These are phyloP conservation scores for Nymphaea thermarum DNA, from an alignment of 164 flowering plant genomes.

Conservation along the genomic window DNA sequence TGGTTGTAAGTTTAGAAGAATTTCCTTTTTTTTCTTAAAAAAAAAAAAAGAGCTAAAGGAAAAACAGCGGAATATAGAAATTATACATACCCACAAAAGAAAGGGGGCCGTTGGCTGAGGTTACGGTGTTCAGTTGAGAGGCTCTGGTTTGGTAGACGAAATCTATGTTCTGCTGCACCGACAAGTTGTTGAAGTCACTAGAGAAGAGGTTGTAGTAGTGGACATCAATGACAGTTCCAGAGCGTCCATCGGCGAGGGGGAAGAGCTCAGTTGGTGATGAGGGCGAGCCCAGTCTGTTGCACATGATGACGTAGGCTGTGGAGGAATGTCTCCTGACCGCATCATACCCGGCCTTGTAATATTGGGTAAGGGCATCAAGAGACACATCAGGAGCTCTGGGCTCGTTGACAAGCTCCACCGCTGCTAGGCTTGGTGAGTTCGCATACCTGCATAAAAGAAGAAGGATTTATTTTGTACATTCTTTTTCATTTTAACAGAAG, in stretches of 20 bases:
- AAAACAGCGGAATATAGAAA: not conserved
- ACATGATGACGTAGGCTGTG: constrained; percentile 31
- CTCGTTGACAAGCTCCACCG: constrained; percentile 62
- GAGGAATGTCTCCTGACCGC: constrained; percentile 44
- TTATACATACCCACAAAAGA: constrained; percentile 41
- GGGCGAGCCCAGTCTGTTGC: constrained; percentile 9
- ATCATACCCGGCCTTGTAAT: constrained; percentile 42
- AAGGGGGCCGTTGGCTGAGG: constrained; percentile 48
- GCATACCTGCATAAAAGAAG: constrained; percentile 26
- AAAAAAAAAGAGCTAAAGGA: not conserved
- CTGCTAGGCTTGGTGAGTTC: constrained; percentile 37
- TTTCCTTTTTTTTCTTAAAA: too few relatives aligned
- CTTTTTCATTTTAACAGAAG: too few relatives aligned
- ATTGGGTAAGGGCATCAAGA: constrained; percentile 30
- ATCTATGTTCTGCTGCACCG: constrained; percentile 49
- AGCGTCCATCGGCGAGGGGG: constrained; percentile 30
- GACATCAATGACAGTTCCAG: constrained; percentile 39
- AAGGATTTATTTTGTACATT: too few relatives aligned
- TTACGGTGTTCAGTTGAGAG: constrained; percentile 19
- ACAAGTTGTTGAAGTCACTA: constrained; percentile 18
- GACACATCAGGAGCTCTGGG: constrained; percentile 41
- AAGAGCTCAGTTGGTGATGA: constrained; percentile 31
- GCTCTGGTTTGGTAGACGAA: constrained; percentile 33
- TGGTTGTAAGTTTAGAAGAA: too few relatives aligned
- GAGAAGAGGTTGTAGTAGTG: constrained; percentile 51